Base-by-base conservation (phyloP, 352 stramenopile genomes). In the Phytophthora kernoviae region DNA sequence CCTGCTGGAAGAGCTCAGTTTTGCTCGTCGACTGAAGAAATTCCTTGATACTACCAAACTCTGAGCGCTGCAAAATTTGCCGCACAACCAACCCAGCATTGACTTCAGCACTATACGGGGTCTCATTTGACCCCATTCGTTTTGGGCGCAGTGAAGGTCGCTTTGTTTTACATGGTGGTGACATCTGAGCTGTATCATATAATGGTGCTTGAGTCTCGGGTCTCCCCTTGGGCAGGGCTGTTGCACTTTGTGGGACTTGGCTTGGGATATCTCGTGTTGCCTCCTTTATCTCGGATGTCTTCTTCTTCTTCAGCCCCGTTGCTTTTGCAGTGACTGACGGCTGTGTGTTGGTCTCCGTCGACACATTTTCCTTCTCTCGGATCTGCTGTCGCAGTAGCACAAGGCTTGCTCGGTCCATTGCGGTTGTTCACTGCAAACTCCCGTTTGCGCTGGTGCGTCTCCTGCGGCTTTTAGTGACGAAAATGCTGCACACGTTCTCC, bases 21-120 rank as follows among this genome's bases (percentile, higher is more conserved):
- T 87, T 90, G 34, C 46, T 74, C 8, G 58, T 58, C 9, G 40
- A 66, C 33, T 62, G 55, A 11, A 86, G 55, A 40, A 75, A 84
- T 24, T 73, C 67, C 11, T 39, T 57, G 4, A 72, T 40, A 15
- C 88, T 67, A 9, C 67, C 67, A 53, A 74, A 80, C 39, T 81
- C 55, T 5, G 67, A 71, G 4, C 69, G 53, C 24, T 88, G 78
- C 24, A 88, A 53, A 45, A 90, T 53, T 58, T 90, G 71, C 7
- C 74, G 71, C 15, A 87, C 61, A 6, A 83, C 41, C 17, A 90
- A 64, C 43, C 53, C 53, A 12, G 70, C 50, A 36, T 78, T 81
- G n/a, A 44, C 27, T 21, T 67, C 53, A 12, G 54, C 18, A 17
- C 6, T 49, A 39, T 44, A 48, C 21, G 17, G 20, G 21, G 33